phyloP scores from a whole-genome alignment of 257 asterid genomes.

The Salvia rosmarinus region DNA sequence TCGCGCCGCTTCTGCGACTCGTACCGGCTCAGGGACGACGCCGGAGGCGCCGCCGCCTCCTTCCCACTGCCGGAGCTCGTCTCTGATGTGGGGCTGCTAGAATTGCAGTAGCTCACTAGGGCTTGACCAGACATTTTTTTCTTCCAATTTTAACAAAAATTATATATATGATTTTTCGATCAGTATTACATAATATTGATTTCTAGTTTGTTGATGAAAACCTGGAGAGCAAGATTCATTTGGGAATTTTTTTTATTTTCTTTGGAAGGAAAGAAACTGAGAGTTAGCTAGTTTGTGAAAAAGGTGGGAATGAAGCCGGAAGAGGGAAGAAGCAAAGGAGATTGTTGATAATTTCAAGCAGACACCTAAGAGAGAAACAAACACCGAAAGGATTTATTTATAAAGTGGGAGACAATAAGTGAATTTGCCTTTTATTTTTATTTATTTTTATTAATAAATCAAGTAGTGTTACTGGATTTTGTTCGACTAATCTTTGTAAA shows the following conservation, averaged over 20 bases:
- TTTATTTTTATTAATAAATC: no score
- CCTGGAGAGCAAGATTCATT: constrained; percentile 4
- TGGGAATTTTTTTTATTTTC: background rate
- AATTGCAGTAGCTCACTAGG: constrained; percentile 15
- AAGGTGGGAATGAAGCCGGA: background rate
- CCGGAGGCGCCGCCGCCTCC: background rate
- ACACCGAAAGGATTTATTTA: background rate
- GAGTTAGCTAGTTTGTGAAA: constrained; percentile 8
- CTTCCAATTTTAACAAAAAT: background rate
- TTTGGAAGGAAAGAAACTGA: background rate
- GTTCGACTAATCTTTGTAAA: background rate
- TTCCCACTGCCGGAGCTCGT: constrained; percentile 31
- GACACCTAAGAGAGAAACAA: no score
- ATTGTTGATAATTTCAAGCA: constrained; percentile 18
- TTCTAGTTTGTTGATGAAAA: background rate
- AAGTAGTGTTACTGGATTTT: background rate
- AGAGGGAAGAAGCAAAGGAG: background rate
- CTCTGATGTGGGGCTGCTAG: constrained; percentile 37
- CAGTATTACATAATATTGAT: background rate
- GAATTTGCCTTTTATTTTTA: background rate
- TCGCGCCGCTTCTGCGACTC: constrained; percentile 36
- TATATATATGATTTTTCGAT: background rate
- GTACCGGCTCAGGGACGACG: constrained; percentile 55
- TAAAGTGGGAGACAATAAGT: constrained; percentile 32
- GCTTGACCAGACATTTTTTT: constrained; percentile 13